These are phyloP conservation scores for Populus tremula DNA, from an alignment of 345 rosid genomes.

Conservation along the genomic window DNA sequence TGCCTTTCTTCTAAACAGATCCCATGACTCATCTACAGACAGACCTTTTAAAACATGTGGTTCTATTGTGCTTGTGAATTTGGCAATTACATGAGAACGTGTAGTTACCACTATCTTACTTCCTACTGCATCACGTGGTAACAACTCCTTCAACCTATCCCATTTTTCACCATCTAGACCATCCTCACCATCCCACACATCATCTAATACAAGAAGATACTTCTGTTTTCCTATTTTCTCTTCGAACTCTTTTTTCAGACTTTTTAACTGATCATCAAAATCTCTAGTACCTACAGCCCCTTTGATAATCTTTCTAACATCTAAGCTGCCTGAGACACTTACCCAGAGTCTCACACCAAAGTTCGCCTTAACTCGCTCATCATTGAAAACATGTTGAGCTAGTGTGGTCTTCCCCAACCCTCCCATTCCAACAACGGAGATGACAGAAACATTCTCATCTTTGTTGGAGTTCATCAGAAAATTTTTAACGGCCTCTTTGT, in stretches of 20 bases:
- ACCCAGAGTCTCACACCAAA: conserved; percentile 24
- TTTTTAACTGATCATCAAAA: not conserved
- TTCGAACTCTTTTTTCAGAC: not conserved
- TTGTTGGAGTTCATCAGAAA: conserved; percentile 1
- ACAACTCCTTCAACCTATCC: not conserved
- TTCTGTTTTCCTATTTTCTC: not conserved
- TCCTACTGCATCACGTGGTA: conserved; percentile 2
- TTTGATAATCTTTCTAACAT: not conserved
- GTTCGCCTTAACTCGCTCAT: not conserved
- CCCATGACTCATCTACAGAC: not conserved
- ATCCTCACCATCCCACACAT: conserved; percentile 19
- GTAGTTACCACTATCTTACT: not conserved
- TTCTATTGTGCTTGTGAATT: not conserved
- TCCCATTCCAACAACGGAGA: conserved; percentile 24
- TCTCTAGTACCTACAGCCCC: not conserved
- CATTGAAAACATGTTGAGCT: conserved; percentile 24
- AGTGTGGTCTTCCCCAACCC: conserved; percentile 29
- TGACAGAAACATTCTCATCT: conserved; percentile 10
- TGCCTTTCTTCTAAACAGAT: not conserved
- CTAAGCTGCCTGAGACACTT: conserved; percentile 17
- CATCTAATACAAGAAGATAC: conserved; percentile 26
- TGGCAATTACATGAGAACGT: not conserved
- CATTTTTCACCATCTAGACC: not conserved
- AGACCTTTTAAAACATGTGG: not conserved
- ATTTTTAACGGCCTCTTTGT: conserved; percentile 8